These are phyloP conservation scores for Vitis hybrid DNA, from an alignment of 177 flowering plant species.

Conservation along the genomic window DNA sequence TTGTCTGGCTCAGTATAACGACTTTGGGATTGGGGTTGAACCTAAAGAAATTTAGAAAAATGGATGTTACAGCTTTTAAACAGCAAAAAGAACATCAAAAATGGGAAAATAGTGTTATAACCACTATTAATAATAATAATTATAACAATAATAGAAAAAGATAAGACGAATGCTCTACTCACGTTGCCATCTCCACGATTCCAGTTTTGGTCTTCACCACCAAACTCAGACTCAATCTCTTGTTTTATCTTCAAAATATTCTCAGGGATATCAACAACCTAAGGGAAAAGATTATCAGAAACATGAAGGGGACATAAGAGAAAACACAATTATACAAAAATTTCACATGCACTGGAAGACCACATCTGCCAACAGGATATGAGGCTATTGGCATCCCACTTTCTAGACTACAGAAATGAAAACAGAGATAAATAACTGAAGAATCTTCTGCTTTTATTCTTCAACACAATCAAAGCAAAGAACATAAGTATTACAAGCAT, in stretches of 20 bases:
- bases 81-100: too few relatives aligned
- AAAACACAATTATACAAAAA: neutral
- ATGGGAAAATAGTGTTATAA: too few relatives aligned
- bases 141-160: too few relatives aligned
- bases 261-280: slow-evolving; percentile 31
- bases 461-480: too few relatives aligned
- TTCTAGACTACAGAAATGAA: too few relatives aligned
- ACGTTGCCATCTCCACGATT: slow-evolving; percentile 64
- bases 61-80: too few relatives aligned
- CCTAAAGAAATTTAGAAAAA: slow-evolving; percentile 25
- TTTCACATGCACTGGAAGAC: slow-evolving; percentile 1
- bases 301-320: slow-evolving; percentile 10
- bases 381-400: too few relatives aligned
- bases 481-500: neutral
- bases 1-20: slow-evolving; percentile 85
- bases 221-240: slow-evolving; percentile 71
- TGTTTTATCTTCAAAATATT: slow-evolving; percentile 69
- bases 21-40: slow-evolving; percentile 50
- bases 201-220: slow-evolving; percentile 79
- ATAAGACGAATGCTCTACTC: slow-evolving; percentile 15
- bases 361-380: neutral
- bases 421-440: too few relatives aligned
- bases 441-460: too few relatives aligned
- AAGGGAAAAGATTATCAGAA: slow-evolving; percentile 1
- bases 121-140: too few relatives aligned